Percentiles rank a stretch among this genome's conserved stretches.
Conservation (phyloP, 495 filamentous ascomycete species). For the Podospora comata region DNA sequence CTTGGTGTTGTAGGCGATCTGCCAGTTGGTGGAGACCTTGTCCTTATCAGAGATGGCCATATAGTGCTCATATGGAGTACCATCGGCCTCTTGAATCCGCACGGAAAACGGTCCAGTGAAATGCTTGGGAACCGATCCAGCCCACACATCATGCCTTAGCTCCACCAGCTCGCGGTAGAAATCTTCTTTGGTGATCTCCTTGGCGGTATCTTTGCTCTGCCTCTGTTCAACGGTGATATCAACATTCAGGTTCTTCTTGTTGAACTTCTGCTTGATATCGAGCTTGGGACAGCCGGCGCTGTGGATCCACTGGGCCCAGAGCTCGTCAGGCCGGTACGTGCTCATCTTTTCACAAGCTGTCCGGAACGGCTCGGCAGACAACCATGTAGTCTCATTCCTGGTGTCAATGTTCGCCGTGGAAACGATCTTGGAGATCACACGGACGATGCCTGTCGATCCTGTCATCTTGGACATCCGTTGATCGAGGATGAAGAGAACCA, state of each 20-base stretch:
- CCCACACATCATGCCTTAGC: slow-evolving; percentile 64
- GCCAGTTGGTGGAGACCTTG: slow-evolving; percentile 61
- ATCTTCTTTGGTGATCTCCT: slow-evolving; percentile 54
- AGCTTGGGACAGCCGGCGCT: slow-evolving; percentile 85
- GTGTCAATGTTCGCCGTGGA: slow-evolving; percentile 77
- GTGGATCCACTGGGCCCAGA: slow-evolving; percentile 92
- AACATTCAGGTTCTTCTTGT: slow-evolving; percentile 94
- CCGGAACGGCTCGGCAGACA: slow-evolving; percentile 72
- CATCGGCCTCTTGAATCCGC: slow-evolving; percentile 96
- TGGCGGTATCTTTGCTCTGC: slow-evolving; percentile 48
- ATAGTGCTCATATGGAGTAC: slow-evolving; percentile 97
- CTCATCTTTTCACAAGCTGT: slow-evolving; percentile 81
- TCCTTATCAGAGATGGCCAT: slow-evolving; percentile 85
- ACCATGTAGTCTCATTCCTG: slow-evolving; percentile 65
- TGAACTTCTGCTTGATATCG: slow-evolving; percentile 81
- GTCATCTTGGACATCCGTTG: slow-evolving; percentile 82
- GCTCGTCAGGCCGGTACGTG: slow-evolving; percentile 76
- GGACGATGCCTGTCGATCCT: slow-evolving; percentile 74
- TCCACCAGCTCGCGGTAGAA: slow-evolving; percentile 85
- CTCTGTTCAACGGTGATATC: slow-evolving; percentile 87
- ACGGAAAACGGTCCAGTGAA: slow-evolving; percentile 98
- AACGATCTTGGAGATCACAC: slow-evolving; percentile 79
- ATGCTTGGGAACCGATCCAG: slow-evolving; percentile 64
- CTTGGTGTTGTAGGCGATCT: slow-evolving; percentile 98
- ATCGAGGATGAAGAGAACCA: slow-evolving; percentile 92